These are phyloP conservation scores for Drechslerella coelobrocha DNA, from an alignment of 2,329 filamentous ascomycete genomes.

Conservation along the genomic window DNA sequence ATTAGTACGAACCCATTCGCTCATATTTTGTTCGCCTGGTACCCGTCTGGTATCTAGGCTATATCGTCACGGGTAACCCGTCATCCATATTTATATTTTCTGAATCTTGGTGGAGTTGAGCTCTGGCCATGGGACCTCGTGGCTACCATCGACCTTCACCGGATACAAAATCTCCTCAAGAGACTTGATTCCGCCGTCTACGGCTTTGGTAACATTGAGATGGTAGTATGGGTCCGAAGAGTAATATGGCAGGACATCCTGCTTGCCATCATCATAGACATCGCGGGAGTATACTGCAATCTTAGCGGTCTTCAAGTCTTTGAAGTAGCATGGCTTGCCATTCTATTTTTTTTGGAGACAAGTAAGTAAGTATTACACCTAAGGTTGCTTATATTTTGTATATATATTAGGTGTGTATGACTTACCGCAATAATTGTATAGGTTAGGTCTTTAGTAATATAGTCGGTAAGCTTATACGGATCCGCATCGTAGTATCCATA, in stretches of 20 bases:
- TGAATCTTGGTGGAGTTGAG: constrained; percentile 24
- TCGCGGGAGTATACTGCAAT: constrained; percentile 43
- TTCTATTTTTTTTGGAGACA: constrained; percentile 37
- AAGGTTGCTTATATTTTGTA: no score
- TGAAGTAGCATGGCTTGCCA: constrained; percentile 41
- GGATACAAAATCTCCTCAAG: constrained; percentile 40
- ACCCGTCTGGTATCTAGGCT: no score
- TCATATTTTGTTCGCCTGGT: no score
- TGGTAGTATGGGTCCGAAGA: constrained; percentile 33
- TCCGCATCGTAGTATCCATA: constrained; percentile 32
- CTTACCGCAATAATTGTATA: constrained; percentile 50
- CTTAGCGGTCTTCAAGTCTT: constrained; percentile 42
- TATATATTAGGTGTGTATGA: no score
- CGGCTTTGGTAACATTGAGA: constrained; percentile 65
- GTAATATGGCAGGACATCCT: constrained; percentile 33
- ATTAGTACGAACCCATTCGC: no score
- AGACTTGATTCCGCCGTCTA: constrained; percentile 60
- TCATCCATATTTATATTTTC: constrained; percentile 20
- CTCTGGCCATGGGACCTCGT: constrained; percentile 44
- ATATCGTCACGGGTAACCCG: no score
- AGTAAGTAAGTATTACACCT: no score
- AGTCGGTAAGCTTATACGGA: constrained; percentile 41
- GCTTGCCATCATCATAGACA: constrained; percentile 28
- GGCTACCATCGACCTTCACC: constrained; percentile 40
- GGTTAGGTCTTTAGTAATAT: constrained; percentile 28